Conservation (phyloP, 805 yeast species). For the Hanseniaspora singularis region DNA sequence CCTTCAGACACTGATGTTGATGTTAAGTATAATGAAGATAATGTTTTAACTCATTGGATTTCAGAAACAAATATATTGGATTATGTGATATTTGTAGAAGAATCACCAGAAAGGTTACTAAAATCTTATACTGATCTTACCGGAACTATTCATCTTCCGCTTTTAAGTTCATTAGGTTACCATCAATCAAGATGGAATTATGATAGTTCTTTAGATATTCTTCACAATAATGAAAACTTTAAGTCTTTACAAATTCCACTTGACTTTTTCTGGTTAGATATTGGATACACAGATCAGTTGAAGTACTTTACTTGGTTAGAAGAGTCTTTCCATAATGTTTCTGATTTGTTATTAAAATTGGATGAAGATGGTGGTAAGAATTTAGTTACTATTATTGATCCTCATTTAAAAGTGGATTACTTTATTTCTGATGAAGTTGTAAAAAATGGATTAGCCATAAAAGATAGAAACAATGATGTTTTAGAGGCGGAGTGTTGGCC, state of each 20-base stretch:
- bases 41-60: constrained; percentile 71
- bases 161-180: constrained; percentile 68
- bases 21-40: constrained; percentile 29
- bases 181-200: constrained; percentile 98
- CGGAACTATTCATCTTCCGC: constrained; percentile 66
- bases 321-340: constrained; percentile 62
- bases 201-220: constrained; percentile 73
- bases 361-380: constrained; percentile 59
- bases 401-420: constrained; percentile 72
- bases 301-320: constrained; percentile 88
- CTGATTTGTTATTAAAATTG: constrained; percentile 49
- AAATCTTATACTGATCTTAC: constrained; percentile 54
- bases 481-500: constrained; percentile 96
- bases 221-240: constrained; percentile 56
- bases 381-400: constrained; percentile 77
- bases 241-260: constrained; percentile 68
- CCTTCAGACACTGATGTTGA: constrained; percentile 89
- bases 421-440: constrained; percentile 44
- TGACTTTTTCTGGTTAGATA: constrained; percentile 89
- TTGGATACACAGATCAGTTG: constrained; percentile 78
- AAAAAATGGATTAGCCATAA: constrained; percentile 36
- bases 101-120: constrained; percentile 44
- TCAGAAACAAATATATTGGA: constrained; percentile 83
- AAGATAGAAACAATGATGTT: constrained; percentile 35
- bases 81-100: constrained; percentile 52